These are phyloP conservation scores for Cladosporium sp. DNA, from an alignment of 2,329 filamentous ascomycete species.

Conservation along the genomic window DNA sequence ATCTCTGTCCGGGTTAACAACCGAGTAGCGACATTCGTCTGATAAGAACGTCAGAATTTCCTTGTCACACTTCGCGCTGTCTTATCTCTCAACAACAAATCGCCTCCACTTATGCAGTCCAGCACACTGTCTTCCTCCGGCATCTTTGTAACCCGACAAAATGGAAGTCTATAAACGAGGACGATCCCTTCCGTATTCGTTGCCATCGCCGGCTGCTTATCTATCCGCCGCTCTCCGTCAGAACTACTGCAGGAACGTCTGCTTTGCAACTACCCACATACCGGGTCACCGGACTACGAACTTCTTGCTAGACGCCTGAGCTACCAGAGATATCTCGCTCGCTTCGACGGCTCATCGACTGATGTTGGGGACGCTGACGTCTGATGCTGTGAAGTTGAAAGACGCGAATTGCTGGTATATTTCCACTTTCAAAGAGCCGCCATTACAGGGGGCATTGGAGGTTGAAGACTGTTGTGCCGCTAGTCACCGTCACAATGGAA, in stretches of 20 bases:
- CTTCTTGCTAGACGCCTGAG: neutral
- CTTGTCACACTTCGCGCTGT: neutral
- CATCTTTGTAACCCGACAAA: neutral
- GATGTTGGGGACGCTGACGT: neutral
- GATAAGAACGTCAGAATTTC: neutral
- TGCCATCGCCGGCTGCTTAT: neutral
- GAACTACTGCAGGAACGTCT: constrained; percentile 9
- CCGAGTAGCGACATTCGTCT: neutral
- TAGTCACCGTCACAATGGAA: neutral
- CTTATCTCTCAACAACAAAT: neutral
- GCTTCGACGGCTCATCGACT: neutral
- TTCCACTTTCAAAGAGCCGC: neutral
- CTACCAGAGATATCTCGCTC: neutral
- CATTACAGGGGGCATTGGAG: neutral
- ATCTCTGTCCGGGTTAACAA: neutral
- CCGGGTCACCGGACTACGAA: constrained; percentile 5
- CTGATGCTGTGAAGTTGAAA: neutral
- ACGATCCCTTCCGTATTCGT: neutral
- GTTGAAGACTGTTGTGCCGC: neutral
- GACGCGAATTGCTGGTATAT: neutral
- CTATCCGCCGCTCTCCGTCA: constrained; percentile 4
- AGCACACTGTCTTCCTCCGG: neutral
- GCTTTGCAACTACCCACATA: neutral
- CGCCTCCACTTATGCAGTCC: neutral
- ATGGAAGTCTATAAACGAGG: neutral